Percentiles rank a stretch among this genome's conserved stretches.
phyloP scores from a whole-genome alignment of 2,329 filamentous ascomycete genomes.

The Colletotrichum falcatum region DNA sequence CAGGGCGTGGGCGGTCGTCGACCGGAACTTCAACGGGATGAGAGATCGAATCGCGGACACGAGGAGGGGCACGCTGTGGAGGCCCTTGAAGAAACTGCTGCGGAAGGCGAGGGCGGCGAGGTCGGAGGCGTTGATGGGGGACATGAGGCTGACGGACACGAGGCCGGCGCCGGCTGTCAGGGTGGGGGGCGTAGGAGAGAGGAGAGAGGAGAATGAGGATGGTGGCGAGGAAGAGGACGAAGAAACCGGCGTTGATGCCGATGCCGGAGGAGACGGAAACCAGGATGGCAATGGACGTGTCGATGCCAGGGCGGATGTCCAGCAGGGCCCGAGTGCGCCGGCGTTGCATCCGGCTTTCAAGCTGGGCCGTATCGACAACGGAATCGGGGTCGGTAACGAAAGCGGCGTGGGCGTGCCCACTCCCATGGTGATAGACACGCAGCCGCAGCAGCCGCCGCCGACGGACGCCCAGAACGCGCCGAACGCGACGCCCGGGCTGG shows the following conservation, averaged over 20 bases:
- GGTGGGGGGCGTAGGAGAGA: not conserved
- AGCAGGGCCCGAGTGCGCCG: not conserved
- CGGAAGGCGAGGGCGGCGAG: slow-evolving; percentile 60
- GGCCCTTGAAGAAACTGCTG: slow-evolving; percentile 64
- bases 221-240: not conserved
- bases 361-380: not conserved
- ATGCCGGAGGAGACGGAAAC: slow-evolving; percentile 2
- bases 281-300: not conserved
- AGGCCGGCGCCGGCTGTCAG: not conserved
- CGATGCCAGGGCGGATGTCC: not conserved
- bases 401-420: not conserved
- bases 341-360: slow-evolving; percentile 10
- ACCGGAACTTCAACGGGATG: slow-evolving; percentile 58
- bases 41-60: slow-evolving; percentile 61
- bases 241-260: not conserved
- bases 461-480: not conserved
- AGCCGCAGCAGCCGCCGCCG: not conserved
- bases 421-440: slow-evolving; percentile 17
- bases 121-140: slow-evolving; percentile 47
- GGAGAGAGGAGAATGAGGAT: slow-evolving; percentile 10
- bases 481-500: not conserved
- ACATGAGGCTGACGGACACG: slow-evolving; percentile 41
- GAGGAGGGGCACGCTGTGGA: slow-evolving; percentile 63
- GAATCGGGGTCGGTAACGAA: not conserved
- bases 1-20: slow-evolving; percentile 62